phyloP scores from a whole-genome alignment of 306 rosid species.

The Prinsepia uniflora region DNA sequence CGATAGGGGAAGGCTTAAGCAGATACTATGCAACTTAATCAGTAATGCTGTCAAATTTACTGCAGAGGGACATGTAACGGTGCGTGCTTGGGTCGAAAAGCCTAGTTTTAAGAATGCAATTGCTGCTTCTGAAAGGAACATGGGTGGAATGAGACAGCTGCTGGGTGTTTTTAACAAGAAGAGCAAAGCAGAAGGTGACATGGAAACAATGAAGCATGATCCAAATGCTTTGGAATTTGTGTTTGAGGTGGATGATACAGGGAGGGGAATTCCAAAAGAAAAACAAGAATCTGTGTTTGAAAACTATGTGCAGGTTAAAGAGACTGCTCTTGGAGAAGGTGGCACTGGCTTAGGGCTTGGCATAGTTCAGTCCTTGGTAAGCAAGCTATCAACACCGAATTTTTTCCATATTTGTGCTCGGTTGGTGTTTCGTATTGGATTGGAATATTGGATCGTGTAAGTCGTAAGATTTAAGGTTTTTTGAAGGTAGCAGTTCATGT shows the following conservation, averaged over 20 bases:
- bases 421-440: no score
- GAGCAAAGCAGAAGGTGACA: constrained; percentile 17
- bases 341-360: constrained; percentile 98
- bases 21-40: constrained; percentile 58
- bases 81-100: constrained; percentile 60
- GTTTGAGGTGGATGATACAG: constrained; percentile 81
- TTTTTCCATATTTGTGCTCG: neutral
- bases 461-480: no score
- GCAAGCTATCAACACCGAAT: neutral
- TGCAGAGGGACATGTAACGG: constrained; percentile 51
- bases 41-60: constrained; percentile 88
- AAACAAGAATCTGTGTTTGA: constrained; percentile 54
- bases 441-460: no score
- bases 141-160: constrained; percentile 19
- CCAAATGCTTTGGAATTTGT: constrained; percentile 48
- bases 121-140: constrained; percentile 23
- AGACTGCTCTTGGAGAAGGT: constrained; percentile 48
- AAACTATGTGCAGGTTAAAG: constrained; percentile 72
- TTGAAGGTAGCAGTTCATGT: no score
- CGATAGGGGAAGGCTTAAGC: constrained; percentile 75
- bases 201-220: constrained; percentile 34
- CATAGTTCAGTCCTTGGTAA: constrained; percentile 76
- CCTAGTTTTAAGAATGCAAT: constrained; percentile 39
- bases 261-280: constrained; percentile 89
- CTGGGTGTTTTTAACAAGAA: constrained; percentile 35